Percentiles rank a stretch among this genome's conserved stretches.
Conservation (phyloP, 495 filamentous ascomycete species). For the Neurospora sp. region DNA sequence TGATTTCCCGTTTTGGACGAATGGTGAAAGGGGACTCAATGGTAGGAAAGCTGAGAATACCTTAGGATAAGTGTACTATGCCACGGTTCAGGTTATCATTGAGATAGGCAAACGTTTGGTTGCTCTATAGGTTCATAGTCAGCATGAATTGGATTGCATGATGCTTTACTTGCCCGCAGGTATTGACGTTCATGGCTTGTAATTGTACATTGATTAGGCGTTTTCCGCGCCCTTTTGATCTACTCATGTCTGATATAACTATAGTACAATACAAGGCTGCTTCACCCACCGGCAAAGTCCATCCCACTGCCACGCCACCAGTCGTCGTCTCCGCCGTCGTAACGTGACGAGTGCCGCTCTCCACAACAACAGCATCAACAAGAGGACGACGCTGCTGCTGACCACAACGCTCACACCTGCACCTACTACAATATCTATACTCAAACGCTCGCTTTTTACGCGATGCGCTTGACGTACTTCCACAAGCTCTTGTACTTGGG, state of each 20-base stretch:
- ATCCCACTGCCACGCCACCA: neutral
- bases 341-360: neutral
- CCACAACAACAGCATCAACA: neutral
- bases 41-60: neutral
- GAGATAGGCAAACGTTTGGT: neutral
- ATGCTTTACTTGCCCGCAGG: neutral
- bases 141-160: neutral
- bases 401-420: neutral
- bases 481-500: constrained; percentile 44
- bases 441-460: constrained; percentile 1
- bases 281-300: neutral
- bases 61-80: neutral
- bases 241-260: constrained; percentile 13
- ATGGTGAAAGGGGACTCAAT: neutral
- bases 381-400: neutral
- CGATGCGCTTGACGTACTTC: constrained; percentile 43
- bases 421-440: neutral
- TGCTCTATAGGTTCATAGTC: neutral
- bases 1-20: neutral
- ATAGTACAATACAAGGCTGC: constrained; percentile 8
- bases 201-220: constrained; percentile 5
- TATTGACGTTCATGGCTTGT: neutral
- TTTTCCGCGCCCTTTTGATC: neutral
- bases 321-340: neutral
- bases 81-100: neutral